Evolutionary conservation across 306 rosid genomes (phyloP), one percentile per base, ranked within the genome.

Genomic region (Styphnolobium japonicum): DNA sequence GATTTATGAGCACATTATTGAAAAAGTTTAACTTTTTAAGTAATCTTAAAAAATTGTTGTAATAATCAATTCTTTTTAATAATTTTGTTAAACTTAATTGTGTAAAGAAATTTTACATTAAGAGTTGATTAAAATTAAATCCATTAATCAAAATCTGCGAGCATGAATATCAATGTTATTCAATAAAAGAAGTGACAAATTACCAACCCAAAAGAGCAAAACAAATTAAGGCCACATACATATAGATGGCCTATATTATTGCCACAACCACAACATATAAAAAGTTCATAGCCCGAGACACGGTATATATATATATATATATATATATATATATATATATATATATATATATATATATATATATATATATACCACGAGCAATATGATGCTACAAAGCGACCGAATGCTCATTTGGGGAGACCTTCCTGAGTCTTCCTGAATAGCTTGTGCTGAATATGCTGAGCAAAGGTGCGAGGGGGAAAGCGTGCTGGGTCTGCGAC

Each of bases 381-480:
- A 37, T 7, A 6, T 6, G 42, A 37, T 5, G 42, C 42, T 4
- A 4, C 1, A 2, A 1, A 37, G 19, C 18, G 52, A 46, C 8
- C 14, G 23, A 55, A 21, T 10, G 49, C 23, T 71, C 34, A 80
- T 27, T 80, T 46, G 18, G 55, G 16, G 46, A 61, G 49, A 31
- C 36, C 67, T 40, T 86, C 73, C 45, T 79, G 51, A 2, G 49
- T 79, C 86, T 84, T 91, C 88, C 80, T 83, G 81, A 91, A 93
- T 37, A 93, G 57, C 84, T 93, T 93, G 81, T 93, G 97, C 11
- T 91, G 85, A 48, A 93, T 86, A 74, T 93, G 98, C 81, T 93
- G 94, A 53, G 84, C 86, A 76, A 93, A 93, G 82, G 98, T 93
- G 60, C 98, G 87, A 0, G 97, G 98, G 0, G 94, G 92, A 75